Evolutionary conservation across 306 rosid species (phyloP).

Genomic region (Trifolium pratense): DNA sequence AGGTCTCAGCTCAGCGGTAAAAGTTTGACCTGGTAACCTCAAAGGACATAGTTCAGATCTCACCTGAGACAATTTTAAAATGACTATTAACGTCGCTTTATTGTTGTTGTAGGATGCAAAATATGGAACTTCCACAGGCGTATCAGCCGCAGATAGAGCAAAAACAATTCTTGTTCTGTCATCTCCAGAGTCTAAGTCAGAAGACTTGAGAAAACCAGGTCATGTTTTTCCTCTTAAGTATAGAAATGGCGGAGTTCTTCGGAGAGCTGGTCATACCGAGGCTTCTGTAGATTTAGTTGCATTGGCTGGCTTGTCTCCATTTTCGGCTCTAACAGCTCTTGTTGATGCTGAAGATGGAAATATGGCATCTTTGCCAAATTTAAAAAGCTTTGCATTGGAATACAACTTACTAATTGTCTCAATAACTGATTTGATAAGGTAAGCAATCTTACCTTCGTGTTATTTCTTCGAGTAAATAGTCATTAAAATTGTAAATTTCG

Average conservation of each 20-base stretch:
- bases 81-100: neutral
- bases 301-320: conserved; percentile 68
- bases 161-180: conserved; percentile 70
- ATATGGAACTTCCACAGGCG: conserved; percentile 71
- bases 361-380: conserved; percentile 61
- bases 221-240: conserved; percentile 89
- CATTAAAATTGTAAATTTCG: too few relatives aligned
- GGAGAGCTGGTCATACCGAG: conserved; percentile 90
- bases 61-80: too few relatives aligned
- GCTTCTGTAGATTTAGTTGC: conserved; percentile 83
- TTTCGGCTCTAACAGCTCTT: conserved; percentile 75
- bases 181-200: conserved; percentile 60
- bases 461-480: neutral
- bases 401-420: conserved; percentile 72
- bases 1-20: too few relatives aligned
- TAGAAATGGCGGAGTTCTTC: conserved; percentile 79
- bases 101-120: conserved; percentile 66
- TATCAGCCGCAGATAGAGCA: conserved; percentile 83
- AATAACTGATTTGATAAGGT: conserved; percentile 87
- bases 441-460: neutral
- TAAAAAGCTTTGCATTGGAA: conserved; percentile 62
- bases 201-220: conserved; percentile 77
- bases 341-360: conserved; percentile 69
- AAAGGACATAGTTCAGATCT: too few relatives aligned
- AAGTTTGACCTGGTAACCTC: too few relatives aligned